These are phyloP conservation scores for Cyclotella atomus DNA, from an alignment of 108 stramenopile species.

Conservation along the genomic window DNA sequence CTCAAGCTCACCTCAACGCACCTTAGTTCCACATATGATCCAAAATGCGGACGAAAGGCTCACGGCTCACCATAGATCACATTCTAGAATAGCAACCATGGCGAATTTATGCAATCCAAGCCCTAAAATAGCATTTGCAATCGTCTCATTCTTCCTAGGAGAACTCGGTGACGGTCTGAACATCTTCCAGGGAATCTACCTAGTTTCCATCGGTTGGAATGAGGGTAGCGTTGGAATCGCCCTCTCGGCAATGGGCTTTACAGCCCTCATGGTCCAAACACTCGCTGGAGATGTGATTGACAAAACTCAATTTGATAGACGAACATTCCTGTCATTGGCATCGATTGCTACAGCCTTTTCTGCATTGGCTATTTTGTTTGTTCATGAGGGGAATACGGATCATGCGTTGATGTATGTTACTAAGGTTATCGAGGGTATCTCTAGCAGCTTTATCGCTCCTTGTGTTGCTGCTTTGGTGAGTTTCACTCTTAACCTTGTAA, in stretches of 20 bases:
- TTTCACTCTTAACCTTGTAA: constrained; percentile 1
- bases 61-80: background rate
- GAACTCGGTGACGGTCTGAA: constrained; percentile 87
- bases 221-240: constrained; percentile 83
- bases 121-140: constrained; percentile 67
- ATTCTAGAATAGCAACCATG: background rate
- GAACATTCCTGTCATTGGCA: constrained; percentile 65
- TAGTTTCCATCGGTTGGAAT: constrained; percentile 87
- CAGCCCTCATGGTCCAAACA: constrained; percentile 78
- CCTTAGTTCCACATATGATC: no score
- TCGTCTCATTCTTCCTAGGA: constrained; percentile 82
- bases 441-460: constrained; percentile 83
- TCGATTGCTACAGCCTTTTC: constrained; percentile 75
- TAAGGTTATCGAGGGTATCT: constrained; percentile 82
- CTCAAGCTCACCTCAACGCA: background rate
- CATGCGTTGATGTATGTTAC: constrained; percentile 75
- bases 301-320: constrained; percentile 76
- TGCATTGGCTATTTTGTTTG: constrained; percentile 85
- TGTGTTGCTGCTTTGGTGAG: constrained; percentile 73
- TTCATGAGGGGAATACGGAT: constrained; percentile 69
- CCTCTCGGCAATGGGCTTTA: constrained; percentile 83
- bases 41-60: background rate
- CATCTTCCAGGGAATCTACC: constrained; percentile 81
- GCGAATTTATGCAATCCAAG: background rate
- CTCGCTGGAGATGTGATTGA: constrained; percentile 85